Evolutionary conservation across 805 yeast species (phyloP), one percentile per base, ranked within the genome.

Genomic region (Kodamaea restingae): DNA sequence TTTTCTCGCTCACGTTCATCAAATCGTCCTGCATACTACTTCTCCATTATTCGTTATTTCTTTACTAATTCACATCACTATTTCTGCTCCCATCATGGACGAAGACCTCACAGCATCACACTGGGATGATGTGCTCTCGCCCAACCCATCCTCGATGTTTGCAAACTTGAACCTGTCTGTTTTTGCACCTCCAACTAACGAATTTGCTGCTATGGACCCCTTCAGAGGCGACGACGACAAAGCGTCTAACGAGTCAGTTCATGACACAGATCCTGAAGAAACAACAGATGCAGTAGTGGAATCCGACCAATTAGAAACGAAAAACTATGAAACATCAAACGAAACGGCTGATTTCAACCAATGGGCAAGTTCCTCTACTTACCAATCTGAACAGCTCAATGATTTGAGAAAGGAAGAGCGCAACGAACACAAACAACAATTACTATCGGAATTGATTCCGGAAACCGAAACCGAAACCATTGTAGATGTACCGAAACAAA

Each of bases 71-170:
- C 28, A 25, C 12, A 8, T 25, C n/a, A 9, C 28, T 25, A 9
- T 12, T 8, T 11, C n/a, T 11, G 7, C n/a, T 15, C 8, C 11
- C 12, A 35, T 24, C 18, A 69, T 71, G 75, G 70, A 69, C 31
- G 80, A 76, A 18, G 76, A 72, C 39, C 61, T 76, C 20, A 70
- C 75, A 7, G 74, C 76, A 4, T 73, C 80, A 1, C 76, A 71
- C 42, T 80, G 85, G 86, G 84, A 73, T 41, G 85, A 79, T 48
- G 75, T 70, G 3, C 55, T 75, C 10, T 56, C 74, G 10, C 58
- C 76, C 2, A 58, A 20, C 35, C 24, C 37, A 11, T 26, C 38
- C 4, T 39, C 41, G 17, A 32, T 39, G 31, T 38, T 38, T 18
- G 36, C 36, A 4, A 60, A 56, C 32, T 41, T 60, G 32, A 47